Conservation (phyloP, 2,329 filamentous ascomycete genomes). For the Plectosphaerella cucumerina region DNA sequence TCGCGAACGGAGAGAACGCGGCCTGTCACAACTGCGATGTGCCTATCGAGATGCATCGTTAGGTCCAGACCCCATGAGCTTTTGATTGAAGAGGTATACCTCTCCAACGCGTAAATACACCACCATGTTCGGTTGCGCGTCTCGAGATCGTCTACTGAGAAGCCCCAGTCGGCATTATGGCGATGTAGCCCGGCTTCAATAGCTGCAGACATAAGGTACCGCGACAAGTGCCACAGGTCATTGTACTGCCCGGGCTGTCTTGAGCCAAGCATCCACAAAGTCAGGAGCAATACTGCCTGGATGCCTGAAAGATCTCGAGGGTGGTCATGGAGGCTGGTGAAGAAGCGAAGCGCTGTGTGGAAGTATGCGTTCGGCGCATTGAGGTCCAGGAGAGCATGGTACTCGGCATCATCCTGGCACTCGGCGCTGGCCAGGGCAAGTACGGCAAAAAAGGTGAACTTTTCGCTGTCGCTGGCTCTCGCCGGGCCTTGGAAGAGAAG, state of each 20-base stretch:
- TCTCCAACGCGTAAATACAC: slow-evolving; percentile 16
- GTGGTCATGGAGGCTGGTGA: slow-evolving; percentile 13
- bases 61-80: neutral
- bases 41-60: slow-evolving; percentile 1
- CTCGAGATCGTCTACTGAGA: slow-evolving; percentile 15
- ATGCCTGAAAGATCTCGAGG: slow-evolving; percentile 14
- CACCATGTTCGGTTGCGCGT: slow-evolving; percentile 18
- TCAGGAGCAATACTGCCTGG: slow-evolving; percentile 15
- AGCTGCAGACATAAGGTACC: slow-evolving; percentile 20
- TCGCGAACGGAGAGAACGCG: slow-evolving; percentile 17
- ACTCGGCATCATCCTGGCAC: slow-evolving; percentile 9
- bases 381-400: slow-evolving; percentile 14
- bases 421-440: slow-evolving; percentile 14
- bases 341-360: slow-evolving; percentile 16
- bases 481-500: slow-evolving; percentile 11
- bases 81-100: neutral
- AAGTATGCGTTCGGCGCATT: slow-evolving; percentile 16
- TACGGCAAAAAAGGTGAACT: slow-evolving; percentile 13
- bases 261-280: slow-evolving; percentile 20
- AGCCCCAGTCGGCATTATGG: slow-evolving; percentile 13
- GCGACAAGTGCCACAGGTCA: slow-evolving; percentile 20
- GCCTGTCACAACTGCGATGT: slow-evolving; percentile 17
- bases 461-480: slow-evolving; percentile 10
- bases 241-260: slow-evolving; percentile 12
- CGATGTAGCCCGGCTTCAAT: slow-evolving; percentile 18